Base-by-base conservation (phyloP, 106 monocot species). In the Allium cepa region DNA sequence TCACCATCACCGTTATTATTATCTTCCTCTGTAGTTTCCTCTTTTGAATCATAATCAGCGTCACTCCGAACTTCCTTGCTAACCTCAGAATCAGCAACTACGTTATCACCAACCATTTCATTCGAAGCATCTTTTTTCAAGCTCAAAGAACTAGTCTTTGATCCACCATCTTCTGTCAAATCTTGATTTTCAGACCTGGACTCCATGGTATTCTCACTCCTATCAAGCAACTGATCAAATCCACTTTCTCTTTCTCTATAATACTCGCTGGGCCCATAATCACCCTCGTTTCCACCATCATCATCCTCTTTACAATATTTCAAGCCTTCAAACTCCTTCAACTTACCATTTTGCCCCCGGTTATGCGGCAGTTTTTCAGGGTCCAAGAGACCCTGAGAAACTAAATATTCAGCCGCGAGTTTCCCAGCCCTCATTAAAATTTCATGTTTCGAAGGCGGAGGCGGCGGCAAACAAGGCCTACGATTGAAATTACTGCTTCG, bases 341-440 rank as follows among this genome's bases (percentile, higher is more conserved):
- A 67, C 56, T 46, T 73, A 46, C 76, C 60, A n/a, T 55, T 75
- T 9, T 64, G 64, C 71, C 48, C 28, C 62, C 50, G 3, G 17
- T 10, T 45, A 17, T 50, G 46, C 14, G 80, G 82, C 0, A 87
- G 75, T 26, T 63, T 66, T 66, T 46, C 67, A 3, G 81, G 69
- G 9, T 80, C 84, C 8, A 96, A 75, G 17, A 84, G 53, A 8
- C 95, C 95, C 74, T 83, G 85, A 11, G 77, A 67, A 13, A 88
- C 88, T 62, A 96, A 75, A 69, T 96, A 91, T 78, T 88, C 92
- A 12, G 95, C 88, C 45, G 95, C 91, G 7, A 96, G 83, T 17
- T 86, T 81, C 22, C 95, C 95, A 0, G 88, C 95, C 53, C 88
- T 81, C 71, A 85, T 79, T n/a, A 96, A 61, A 53, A 96, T 75